Percentiles rank a stretch among this genome's conserved stretches.
phyloP scores from a whole-genome alignment of 306 rosid species.

The Glycine latifolia region DNA sequence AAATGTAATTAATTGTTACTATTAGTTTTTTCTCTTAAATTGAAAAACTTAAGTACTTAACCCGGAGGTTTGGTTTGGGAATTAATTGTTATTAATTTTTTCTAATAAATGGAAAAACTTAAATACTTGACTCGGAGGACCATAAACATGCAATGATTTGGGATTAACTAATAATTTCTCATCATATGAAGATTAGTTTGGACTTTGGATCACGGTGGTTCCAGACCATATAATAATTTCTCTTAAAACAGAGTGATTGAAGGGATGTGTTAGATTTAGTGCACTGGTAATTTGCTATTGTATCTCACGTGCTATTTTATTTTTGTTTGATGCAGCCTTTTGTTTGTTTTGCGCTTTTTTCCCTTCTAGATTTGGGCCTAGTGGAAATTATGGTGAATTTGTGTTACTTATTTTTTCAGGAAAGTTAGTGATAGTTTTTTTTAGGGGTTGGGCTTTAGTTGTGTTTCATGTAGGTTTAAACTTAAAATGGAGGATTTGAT shows the following conservation, averaged over 20 bases:
- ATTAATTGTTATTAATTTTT: too few species aligned
- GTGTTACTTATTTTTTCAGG: neutral
- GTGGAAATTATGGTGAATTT: conserved; percentile 8
- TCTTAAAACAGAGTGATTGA: neutral
- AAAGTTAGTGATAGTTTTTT: neutral
- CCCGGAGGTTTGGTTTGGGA: too few species aligned
- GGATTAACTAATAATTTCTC: neutral
- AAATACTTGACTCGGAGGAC: too few species aligned
- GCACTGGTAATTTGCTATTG: neutral
- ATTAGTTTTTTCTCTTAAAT: neutral
- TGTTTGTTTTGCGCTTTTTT: neutral
- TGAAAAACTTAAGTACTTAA: neutral
- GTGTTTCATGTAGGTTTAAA: neutral
- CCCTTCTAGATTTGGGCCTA: neutral
- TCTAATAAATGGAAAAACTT: too few species aligned
- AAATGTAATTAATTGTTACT: neutral
- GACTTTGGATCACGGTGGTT: neutral
- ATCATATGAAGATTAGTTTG: neutral
- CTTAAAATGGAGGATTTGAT: neutral
- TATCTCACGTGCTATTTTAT: neutral
- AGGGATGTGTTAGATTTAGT: neutral
- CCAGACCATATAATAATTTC: neutral
- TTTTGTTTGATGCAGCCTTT: conserved; percentile 1
- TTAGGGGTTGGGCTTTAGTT: neutral
- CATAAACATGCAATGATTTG: neutral